A percentile compares a stretch with the other conserved stretches of the same genome.
Evolutionary conservation across 805 yeast genomes (phyloP).

Genomic region (Ogataea trehaloabstinens): DNA sequence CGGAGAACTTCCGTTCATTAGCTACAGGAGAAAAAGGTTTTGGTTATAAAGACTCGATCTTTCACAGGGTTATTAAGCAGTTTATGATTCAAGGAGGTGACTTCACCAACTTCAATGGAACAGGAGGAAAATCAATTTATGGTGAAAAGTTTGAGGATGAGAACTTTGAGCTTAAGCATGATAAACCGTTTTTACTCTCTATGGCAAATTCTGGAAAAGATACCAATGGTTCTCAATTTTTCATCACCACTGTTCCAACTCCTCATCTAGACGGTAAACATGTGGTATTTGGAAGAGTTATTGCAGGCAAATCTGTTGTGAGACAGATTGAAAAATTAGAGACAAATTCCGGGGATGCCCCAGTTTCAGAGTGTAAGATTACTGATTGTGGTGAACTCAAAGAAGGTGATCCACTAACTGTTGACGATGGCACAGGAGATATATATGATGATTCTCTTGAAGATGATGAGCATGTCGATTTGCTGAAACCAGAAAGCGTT

Average conservation of each 20-base stretch:
- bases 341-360: slow-evolving; percentile 68
- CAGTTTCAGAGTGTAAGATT: slow-evolving; percentile 66
- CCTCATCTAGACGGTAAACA: slow-evolving; percentile 96
- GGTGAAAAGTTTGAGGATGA: slow-evolving; percentile 92
- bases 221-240: slow-evolving; percentile 95
- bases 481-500: slow-evolving; percentile 61
- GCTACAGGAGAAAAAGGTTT: slow-evolving; percentile 86
- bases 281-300: slow-evolving; percentile 91
- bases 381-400: slow-evolving; percentile 78
- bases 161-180: slow-evolving; percentile 73
- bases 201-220: slow-evolving; percentile 98
- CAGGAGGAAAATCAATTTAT: slow-evolving; percentile 81
- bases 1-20: slow-evolving; percentile 84
- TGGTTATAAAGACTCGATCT: slow-evolving; percentile 80
- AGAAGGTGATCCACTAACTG: slow-evolving; percentile 46
- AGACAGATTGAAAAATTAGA: slow-evolving; percentile 71
- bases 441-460: slow-evolving; percentile 69
- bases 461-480: slow-evolving; percentile 68
- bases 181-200: slow-evolving; percentile 80
- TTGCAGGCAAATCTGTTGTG: slow-evolving; percentile 77
- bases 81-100: slow-evolving; percentile 97
- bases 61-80: slow-evolving; percentile 86
- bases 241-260: slow-evolving; percentile 87
- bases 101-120: slow-evolving; percentile 68
- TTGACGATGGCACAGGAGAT: slow-evolving; percentile 84